Percentiles rank a stretch among this genome's conserved stretches.
Evolutionary conservation across 495 filamentous ascomycete species (phyloP).

Genomic region (Aspergillus baeticus): DNA sequence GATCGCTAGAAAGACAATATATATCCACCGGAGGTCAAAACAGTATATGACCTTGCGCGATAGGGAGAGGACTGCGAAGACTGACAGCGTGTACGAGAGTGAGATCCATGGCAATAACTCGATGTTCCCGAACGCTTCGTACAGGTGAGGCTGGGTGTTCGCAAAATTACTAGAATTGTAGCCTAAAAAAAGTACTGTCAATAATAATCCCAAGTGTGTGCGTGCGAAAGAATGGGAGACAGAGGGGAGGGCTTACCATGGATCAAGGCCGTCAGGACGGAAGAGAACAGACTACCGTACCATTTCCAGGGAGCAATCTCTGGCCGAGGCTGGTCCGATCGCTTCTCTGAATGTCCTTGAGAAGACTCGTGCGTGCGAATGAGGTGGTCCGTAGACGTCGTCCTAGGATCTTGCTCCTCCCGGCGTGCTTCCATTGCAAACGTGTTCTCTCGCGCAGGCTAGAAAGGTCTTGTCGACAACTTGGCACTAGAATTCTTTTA

Average conservation of each 20-base stretch:
- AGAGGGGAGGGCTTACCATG: conserved; percentile 3
- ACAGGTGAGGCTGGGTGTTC: conserved; percentile 15
- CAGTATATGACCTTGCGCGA: conserved; percentile 15
- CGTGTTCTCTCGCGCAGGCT: too few species aligned
- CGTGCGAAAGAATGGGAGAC: too few species aligned
- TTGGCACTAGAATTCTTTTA: too few species aligned
- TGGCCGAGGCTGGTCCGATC: too few species aligned
- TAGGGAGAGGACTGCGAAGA: conserved; percentile 7
- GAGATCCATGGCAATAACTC: conserved; percentile 14
- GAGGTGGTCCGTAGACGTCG: too few species aligned
- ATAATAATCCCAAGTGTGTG: background rate
- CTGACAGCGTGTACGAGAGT: conserved; percentile 11
- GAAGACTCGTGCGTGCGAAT: too few species aligned
- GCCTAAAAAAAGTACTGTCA: too few species aligned
- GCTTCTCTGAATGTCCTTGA: too few species aligned
- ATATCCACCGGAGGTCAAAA: conserved; percentile 34
- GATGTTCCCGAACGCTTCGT: conserved; percentile 16
- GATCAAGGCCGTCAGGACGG: conserved; percentile 7
- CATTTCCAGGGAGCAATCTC: conserved; percentile 12
- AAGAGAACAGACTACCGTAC: conserved; percentile 2
- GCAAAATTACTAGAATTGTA: conserved; percentile 17
- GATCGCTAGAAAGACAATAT: conserved; percentile 19
- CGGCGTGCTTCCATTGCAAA: too few species aligned
- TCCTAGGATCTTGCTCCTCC: too few species aligned
- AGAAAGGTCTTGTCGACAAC: too few species aligned